phyloP scores from a whole-genome alignment of 495 filamentous ascomycete genomes.

The Neurospora sp. region DNA sequence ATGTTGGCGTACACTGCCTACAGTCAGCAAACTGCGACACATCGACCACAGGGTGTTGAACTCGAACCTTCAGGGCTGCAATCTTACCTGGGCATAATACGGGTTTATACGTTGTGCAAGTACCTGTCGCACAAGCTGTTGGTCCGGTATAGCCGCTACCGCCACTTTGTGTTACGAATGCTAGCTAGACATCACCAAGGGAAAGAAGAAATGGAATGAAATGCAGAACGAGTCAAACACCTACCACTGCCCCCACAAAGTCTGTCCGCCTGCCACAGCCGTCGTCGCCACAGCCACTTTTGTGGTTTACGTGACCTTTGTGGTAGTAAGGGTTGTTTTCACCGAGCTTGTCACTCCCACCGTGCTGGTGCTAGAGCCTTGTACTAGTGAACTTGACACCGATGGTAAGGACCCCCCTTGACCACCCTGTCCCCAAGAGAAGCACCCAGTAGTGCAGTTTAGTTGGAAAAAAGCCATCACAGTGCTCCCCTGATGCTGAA shows the following conservation, averaged over 20 bases:
- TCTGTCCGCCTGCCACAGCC: background rate
- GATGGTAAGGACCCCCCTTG: background rate
- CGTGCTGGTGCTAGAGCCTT: background rate
- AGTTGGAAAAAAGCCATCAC: constrained; percentile 44
- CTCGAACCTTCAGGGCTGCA: no score
- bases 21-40: background rate
- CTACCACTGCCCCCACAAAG: constrained; percentile 10
- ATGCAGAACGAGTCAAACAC: background rate
- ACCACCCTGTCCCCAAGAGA: constrained; percentile 28
- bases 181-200: background rate
- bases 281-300: background rate
- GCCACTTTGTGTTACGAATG: constrained; percentile 2
- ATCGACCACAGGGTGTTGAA: no score
- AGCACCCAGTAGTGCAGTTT: constrained; percentile 23
- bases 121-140: constrained; percentile 1
- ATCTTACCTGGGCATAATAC: constrained; percentile 8
- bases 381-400: background rate
- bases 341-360: background rate
- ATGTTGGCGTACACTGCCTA: background rate
- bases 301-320: background rate
- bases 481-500: constrained; percentile 36
- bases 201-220: background rate
- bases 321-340: background rate
- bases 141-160: constrained; percentile 8
- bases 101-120: constrained; percentile 10